These are phyloP conservation scores for Penicillium paneum DNA, from an alignment of 2,329 filamentous ascomycete species.

Conservation along the genomic window DNA sequence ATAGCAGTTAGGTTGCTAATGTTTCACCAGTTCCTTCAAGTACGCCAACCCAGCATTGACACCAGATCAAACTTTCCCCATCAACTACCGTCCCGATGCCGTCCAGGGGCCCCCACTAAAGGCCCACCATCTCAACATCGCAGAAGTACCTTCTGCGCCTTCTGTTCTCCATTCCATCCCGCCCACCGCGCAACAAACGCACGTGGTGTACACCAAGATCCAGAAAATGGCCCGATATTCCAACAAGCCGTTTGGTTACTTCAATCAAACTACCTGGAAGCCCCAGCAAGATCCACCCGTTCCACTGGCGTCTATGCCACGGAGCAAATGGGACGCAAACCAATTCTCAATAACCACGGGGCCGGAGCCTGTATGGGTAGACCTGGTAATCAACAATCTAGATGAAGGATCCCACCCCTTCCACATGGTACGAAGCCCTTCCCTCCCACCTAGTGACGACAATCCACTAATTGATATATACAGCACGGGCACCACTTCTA, in stretches of 20 bases:
- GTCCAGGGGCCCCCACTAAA: background rate
- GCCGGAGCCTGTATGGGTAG: conserved; percentile 40
- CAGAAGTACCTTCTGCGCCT: conserved; percentile 23
- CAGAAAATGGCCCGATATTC: conserved; percentile 44
- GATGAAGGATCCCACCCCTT: conserved; percentile 52
- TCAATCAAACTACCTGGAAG: conserved; percentile 49
- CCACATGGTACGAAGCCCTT: conserved; percentile 40
- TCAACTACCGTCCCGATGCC: conserved; percentile 14
- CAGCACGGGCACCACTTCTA: conserved; percentile 38
- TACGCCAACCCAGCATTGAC: conserved; percentile 45
- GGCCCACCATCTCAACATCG: conserved; percentile 25
- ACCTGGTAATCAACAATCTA: conserved; percentile 51
- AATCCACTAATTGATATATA: background rate
- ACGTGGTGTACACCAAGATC: conserved; percentile 49
- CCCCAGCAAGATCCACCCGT: conserved; percentile 36
- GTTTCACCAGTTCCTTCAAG: conserved; percentile 39
- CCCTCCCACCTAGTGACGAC: background rate
- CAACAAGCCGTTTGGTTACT: conserved; percentile 47
- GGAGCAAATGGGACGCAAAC: conserved; percentile 42
- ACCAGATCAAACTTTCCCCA: conserved; percentile 38
- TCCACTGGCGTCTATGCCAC: conserved; percentile 36
- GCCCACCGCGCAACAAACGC: conserved; percentile 35
- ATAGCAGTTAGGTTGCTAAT: background rate
- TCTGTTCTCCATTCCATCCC: conserved; percentile 30
- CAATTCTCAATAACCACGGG: conserved; percentile 40